Evolutionary conservation across 345 rosid species (phyloP), one percentile per base, ranked within the genome.

Genomic region (Acer negundo): DNA sequence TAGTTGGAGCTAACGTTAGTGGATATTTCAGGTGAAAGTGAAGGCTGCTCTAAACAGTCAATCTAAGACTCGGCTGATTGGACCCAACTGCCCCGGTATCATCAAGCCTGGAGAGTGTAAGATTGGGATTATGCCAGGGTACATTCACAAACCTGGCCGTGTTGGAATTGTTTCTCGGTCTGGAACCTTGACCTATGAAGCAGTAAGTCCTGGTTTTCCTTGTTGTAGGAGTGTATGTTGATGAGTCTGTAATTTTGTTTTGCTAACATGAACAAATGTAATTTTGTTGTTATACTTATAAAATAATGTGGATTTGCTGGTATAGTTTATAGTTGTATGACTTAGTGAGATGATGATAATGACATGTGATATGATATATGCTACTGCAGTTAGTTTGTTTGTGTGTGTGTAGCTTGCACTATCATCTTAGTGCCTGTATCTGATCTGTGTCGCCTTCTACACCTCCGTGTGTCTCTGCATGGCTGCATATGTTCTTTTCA

Each of bases 151-250:
- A 82, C 98, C 99, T 0, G 99, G 98, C 58, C 95, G 95, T 64
- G 61, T 94, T 51, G 99, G 99, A 68, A 94, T 94, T 62, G 98
- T 94, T 80, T 94, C 98, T 51, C 92, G 99, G 44, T 96, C 99
- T 10, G 99, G 98, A 62, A 96, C 99, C 77, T 87, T 96, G 84
- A 96, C 99, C 46, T 94, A 94, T 87, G 99, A 96, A 88, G 99
- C 99, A 28, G 99, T 96, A 86, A 89, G 97, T 77, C 67, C 64
- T 55, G 26, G 22, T 58, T 58, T 69, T 47, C 61, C 19, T 6
- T 61, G 78, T 63, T 51, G 42, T 22, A 53, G 26, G 53, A 44
- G 11, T 13, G 15, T 53, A 75, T 64, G 11, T n/a, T 64, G 17
- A 47, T 19, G 11, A 13, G 46, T 46, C 17, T 8, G 19, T 73